Base-by-base conservation (phyloP, 768 basidiomycete genomes). In the Coprinopsis strossmayeri region DNA sequence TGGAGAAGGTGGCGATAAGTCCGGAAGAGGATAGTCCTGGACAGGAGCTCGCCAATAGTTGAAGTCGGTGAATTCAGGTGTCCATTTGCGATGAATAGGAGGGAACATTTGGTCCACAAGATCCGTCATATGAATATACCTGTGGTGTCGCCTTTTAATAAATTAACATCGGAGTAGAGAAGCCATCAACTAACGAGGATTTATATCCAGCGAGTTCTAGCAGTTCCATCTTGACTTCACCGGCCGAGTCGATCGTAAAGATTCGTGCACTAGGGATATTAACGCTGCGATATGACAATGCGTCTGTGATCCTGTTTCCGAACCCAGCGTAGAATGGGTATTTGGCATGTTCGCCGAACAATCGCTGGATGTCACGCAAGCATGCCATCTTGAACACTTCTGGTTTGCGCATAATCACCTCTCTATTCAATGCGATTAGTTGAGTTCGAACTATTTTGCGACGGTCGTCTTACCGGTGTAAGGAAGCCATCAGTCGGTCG, bases 301-400 rank as follows among this genome's bases (percentile, higher is more conserved):
- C 96, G 65, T 99, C 96, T 13, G 96, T 98, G 57, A 98, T 97
- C 27, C 95, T 81, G 61, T 99, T 99, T 4, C 96, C 96, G 62
- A 99, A 99, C 1, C 96, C 96, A 32, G 92, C 91, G 61, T 94
- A 98, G 69, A 98, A 99, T 0, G 93, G 87, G 54, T 79, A 85
- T 54, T 77, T 73, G 26, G 72, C 67, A 24, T 72, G 72, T 30
- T 83, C 79, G 3, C 88, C 88, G 60, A 97, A 99, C 4, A 98
- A 64, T 18, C 92, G 74, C 55, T 90, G 90, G 46, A 98, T 95
- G 67, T 98, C 96, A 35, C 93, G 78, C 50, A 98, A 69, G 68
- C 94, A 97, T 1, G 95, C 93, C 96, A 99, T 99, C 70, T 99
- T 99, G 78, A 99, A 99, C n/a, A 98, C 79, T 61, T 99, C 96